Evolutionary conservation across 257 asterid species (phyloP), one percentile per base, ranked within the genome.

Genomic region (Orobanche coerulescens): DNA sequence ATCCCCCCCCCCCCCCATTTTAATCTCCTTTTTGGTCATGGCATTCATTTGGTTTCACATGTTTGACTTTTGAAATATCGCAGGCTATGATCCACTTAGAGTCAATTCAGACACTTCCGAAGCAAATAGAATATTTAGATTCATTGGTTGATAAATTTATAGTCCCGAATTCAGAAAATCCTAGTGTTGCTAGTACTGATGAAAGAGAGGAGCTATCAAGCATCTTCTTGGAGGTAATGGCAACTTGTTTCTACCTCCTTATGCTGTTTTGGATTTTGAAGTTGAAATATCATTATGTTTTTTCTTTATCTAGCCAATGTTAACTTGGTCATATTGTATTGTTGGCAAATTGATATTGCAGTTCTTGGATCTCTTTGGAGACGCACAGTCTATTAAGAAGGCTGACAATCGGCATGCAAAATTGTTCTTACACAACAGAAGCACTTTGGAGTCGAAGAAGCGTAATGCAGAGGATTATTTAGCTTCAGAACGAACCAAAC

Each of bases 361-460:
- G 99, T 89, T 93, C 73, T 65, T 93, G 94, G 97, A 93, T 75
- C 86, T 93, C 60, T 93, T 89, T 75, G 97, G 96, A 64, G 94
- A 90, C 62, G 86, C 75, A 13, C 70, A 71, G 67, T 55, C 82
- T 22, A 71, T 85, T 39, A 83, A 87, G 82, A 84, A 83, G 76
- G 97, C 96, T 25, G 92, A 83, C 71, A 70, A 81, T 62, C 85
- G 95, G 44, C 99, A 93, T 66, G 81, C 90, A 20, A 93, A 89
- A 76, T 81, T 86, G 54, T 93, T 93, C 78, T 75, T 84, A 72
- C 88, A 77, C 64, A 87, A 83, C 71, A 85, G 73, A 82, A 80
- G 94, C 74, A 66, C 90, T n/a, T 65, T 82, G 19, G 96, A 80
- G 73, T 89, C 95, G 1, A 87, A 78, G 82, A 93, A 93, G 75